Evolutionary conservation across 371 early-diverging fungal genomes (phyloP), one percentile per base, ranked within the genome.

Genomic region (Fennellomyces sp.): DNA sequence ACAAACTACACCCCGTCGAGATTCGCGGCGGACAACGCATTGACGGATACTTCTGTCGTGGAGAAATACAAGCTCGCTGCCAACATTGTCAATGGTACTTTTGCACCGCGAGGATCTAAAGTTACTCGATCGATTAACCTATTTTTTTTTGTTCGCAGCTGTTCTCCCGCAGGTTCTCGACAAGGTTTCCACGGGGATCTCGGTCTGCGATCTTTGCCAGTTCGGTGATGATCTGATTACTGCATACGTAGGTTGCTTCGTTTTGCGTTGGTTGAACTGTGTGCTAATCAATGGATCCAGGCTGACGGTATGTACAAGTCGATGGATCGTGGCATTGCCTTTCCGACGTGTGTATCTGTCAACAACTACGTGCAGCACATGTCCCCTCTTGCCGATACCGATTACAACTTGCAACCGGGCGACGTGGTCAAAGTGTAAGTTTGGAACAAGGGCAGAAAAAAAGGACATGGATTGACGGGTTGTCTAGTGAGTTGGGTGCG

Each of bases 351-450:
- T 72, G 71, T 95, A 23, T 84, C 87, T 17, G 85, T 95, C 64
- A 95, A 96, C 81, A 83, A 91, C 64, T 65, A 86, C 53, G 86
- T 91, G 33, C 85, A 90, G 69, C 87, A 91, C 74, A 88, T 82
- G 63, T 84, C 92, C 26, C 94, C 96, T 12, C 68, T 91, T 21
- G 70, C 75, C 19, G 87, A 87, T 49, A 68, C 81, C 53, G 81
- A 75, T 47, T 65, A 72, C 28, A 64, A 66, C 15, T 81, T 95
- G 52, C 81, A 80, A 61, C 75, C 71, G n/a, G 92, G 92, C 50
- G 96, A 95, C 70, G 77, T 94, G 28, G 94, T 94, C 61, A 93
- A 94, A 71, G 81, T 95, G 88, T 91, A 83, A 65, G 85, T 60
- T 36, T 27, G 31, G 36, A 12, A 35, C 35, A 29, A 47, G 27